These are phyloP conservation scores for Hydnum rufescens DNA, from an alignment of 768 basidiomycete genomes.

Conservation along the genomic window DNA sequence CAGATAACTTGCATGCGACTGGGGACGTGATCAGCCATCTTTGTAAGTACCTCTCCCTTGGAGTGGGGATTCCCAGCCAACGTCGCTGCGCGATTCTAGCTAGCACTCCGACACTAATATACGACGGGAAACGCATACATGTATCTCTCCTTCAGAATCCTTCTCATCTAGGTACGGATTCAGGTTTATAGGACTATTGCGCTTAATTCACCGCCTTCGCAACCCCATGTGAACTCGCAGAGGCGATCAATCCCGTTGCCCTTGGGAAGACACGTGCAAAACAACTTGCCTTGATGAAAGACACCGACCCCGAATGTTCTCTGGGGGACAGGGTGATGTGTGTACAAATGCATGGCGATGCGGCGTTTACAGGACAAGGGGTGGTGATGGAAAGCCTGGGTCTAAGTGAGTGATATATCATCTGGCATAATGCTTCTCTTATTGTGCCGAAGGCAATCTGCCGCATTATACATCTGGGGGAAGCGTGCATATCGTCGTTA, in stretches of 20 bases:
- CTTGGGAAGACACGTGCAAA: conserved; percentile 82
- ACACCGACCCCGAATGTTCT: conserved; percentile 28
- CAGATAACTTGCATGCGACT: conserved; percentile 42
- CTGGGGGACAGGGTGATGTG: conserved; percentile 62
- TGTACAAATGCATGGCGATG: conserved; percentile 82
- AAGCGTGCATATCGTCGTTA: conserved; percentile 76
- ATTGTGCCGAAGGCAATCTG: conserved; percentile 38
- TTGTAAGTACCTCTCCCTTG: conserved; percentile 21
- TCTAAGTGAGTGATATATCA: conserved; percentile 32
- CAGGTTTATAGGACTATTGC: background rate
- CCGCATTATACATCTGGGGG: conserved; percentile 87
- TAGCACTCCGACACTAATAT: conserved; percentile 42
- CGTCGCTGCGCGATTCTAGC: conserved; percentile 20
- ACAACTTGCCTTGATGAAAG: conserved; percentile 60
- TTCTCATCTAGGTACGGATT: conserved; percentile 41
- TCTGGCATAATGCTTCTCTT: background rate
- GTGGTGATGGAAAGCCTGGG: conserved; percentile 77
- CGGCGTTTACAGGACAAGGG: conserved; percentile 79
- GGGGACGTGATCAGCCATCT: conserved; percentile 85
- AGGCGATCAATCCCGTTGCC: conserved; percentile 77
- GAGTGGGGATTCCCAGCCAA: background rate
- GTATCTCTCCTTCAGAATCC: conserved; percentile 67
- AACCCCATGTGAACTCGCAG: conserved; percentile 22
- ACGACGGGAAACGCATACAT: conserved; percentile 36
- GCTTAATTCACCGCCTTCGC: background rate